Evolutionary conservation across 805 yeast species (phyloP).

Genomic region (Kuraishia hungarica): DNA sequence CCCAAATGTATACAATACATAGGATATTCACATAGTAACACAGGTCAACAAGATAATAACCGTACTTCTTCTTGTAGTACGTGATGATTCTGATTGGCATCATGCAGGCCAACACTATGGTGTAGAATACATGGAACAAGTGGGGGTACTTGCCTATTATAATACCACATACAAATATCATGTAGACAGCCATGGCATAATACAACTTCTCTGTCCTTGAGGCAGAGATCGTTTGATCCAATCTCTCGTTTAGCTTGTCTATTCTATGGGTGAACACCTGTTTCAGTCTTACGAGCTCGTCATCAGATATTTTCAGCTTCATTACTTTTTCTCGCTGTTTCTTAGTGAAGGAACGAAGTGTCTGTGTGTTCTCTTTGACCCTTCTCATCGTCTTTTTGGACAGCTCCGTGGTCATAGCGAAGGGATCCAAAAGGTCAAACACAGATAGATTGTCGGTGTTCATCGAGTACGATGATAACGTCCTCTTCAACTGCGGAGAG

Average conservation of each 20-base stretch:
- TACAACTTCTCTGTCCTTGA: slow-evolving; percentile 68
- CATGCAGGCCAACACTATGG: slow-evolving; percentile 47
- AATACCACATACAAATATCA: slow-evolving; percentile 64
- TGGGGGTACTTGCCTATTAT: slow-evolving; percentile 72
- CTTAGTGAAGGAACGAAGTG: slow-evolving; percentile 11
- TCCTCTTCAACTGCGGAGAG: background rate
- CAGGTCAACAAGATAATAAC: slow-evolving; percentile 84
- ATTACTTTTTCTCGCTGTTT: slow-evolving; percentile 14
- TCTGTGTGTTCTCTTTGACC: slow-evolving; percentile 7
- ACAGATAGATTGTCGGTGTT: slow-evolving; percentile 17
- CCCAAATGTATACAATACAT: slow-evolving; percentile 69
- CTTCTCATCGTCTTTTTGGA: slow-evolving; percentile 8
- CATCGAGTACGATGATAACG: background rate
- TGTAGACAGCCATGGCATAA: slow-evolving; percentile 63
- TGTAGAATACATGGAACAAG: slow-evolving; percentile 69
- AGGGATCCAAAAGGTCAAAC: slow-evolving; percentile 22
- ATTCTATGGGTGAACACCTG: slow-evolving; percentile 17
- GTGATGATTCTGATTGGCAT: slow-evolving; percentile 84
- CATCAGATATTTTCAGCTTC: slow-evolving; percentile 16
- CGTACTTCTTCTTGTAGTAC: slow-evolving; percentile 70
- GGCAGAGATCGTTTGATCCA: slow-evolving; percentile 28
- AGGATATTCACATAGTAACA: slow-evolving; percentile 85
- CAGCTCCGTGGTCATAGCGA: slow-evolving; percentile 14
- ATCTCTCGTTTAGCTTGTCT: slow-evolving; percentile 27
- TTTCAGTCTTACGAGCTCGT: slow-evolving; percentile 19